phyloP scores from a whole-genome alignment of 352 stramenopile species.

The Pythium brachiatum region DNA sequence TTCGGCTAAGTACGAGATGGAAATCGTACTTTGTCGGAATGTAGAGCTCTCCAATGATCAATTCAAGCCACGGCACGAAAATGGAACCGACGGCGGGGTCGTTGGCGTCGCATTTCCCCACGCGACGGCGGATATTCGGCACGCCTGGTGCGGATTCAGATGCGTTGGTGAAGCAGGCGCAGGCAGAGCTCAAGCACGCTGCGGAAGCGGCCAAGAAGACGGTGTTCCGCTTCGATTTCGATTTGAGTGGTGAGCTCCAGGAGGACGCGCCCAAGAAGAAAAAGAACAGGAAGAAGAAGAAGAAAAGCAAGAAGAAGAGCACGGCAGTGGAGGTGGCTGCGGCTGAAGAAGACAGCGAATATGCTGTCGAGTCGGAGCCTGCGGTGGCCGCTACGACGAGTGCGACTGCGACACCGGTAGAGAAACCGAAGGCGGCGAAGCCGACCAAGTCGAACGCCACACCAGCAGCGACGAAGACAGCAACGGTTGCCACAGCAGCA shows the following conservation, averaged over 20 bases:
- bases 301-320: background rate
- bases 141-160: constrained; percentile 6
- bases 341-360: background rate
- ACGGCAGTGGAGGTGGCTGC: background rate
- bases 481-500: constrained; percentile 11
- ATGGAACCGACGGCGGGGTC: constrained; percentile 9
- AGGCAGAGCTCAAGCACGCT: constrained; percentile 29
- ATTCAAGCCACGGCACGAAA: background rate
- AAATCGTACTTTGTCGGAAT: constrained; percentile 6
- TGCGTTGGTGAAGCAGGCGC: constrained; percentile 31
- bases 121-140: constrained; percentile 36
- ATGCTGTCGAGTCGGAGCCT: background rate
- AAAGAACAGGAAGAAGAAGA: constrained; percentile 23
- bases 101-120: constrained; percentile 50
- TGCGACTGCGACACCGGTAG: background rate
- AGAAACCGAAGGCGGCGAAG: background rate
- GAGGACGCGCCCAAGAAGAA: constrained; percentile 27
- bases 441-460: background rate
- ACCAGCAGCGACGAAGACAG: constrained; percentile 17
- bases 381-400: background rate
- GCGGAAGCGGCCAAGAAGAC: constrained; percentile 26
- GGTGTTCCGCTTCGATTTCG: constrained; percentile 59
- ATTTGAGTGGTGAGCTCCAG: constrained; percentile 18
- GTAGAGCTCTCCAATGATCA: background rate
- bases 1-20: constrained; percentile 20